Evolutionary conservation across 2,329 filamentous ascomycete genomes (phyloP), one percentile per base, ranked within the genome.

Genomic region (Hymenoscyphus infarciens): DNA sequence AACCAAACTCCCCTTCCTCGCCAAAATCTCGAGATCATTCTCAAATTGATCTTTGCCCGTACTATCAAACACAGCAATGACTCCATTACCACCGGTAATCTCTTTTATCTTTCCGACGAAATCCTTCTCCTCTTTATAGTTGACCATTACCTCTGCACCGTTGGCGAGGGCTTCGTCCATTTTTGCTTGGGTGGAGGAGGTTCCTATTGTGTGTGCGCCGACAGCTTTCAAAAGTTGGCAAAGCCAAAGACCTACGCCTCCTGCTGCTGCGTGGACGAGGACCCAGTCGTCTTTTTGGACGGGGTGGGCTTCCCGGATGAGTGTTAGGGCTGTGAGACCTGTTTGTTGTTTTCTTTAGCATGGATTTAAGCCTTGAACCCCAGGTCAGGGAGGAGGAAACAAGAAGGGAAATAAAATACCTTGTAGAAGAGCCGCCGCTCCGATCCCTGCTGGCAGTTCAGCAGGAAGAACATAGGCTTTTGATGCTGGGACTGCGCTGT

Each of bases 11-110:
- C 92, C 93, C 80, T 96, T 96, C 67, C 87, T 76, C 68, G 87
- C 89, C 61, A 94, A 81, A 70, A 87, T 83, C 67, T 92, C 86
- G 66, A 97, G 74, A 71, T 88, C 89, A 25, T 84, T 81, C 69
- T 97, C 91, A 77, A 96, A 96, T 0, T 93, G 97, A 57, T 83
- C 82, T 78, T 91, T 91, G 15, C 93, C 93, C 3, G 97, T 91
- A 8, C 91, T 90, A 74, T 97, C 93, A 74, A 92, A 96, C 35
- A 96, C 88, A 10, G 88, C 91, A 66, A 86, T 84, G 1, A 89
- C 87, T 7, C 93, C 93, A 64, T 86, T 78, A 0, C 89, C 89
- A 1, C 80, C 83, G 0, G 92, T 97, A 56, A 91, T 86, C 73
- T 89, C 82, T 69, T 82, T 79, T 3, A 91, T 87, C 73, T 83